A percentile compares a stretch with the other conserved stretches of the same genome.
These are phyloP conservation scores for Aquilaria sinensis DNA, from an alignment of 345 rosid genomes.

Conservation along the genomic window DNA sequence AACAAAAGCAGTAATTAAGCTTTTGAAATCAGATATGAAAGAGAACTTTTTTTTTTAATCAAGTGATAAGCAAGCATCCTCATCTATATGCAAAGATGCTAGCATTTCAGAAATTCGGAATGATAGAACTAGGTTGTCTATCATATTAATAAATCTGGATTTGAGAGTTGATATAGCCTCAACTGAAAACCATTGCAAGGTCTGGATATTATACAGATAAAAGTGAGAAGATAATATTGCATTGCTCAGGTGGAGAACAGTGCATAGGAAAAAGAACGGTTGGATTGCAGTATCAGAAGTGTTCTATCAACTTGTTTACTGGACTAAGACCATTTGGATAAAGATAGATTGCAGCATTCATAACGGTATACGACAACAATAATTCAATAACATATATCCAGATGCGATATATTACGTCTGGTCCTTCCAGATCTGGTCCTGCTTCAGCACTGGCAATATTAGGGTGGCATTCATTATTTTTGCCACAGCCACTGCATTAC, in stretches of 20 bases:
- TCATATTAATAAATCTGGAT: too few relatives aligned
- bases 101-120: too few relatives aligned
- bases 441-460: conserved; percentile 95
- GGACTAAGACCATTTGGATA: too few relatives aligned
- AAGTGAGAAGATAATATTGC: neutral
- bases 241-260: neutral
- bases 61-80: neutral
- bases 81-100: too few relatives aligned
- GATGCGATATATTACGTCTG: conserved; percentile 58
- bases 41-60: neutral
- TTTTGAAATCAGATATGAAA: conserved; percentile 5
- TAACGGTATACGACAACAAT: conserved; percentile 1
- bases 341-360: neutral
- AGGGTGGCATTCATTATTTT: conserved; percentile 98
- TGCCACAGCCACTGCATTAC: conserved; percentile 99
- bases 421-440: conserved; percentile 99
- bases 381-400: neutral
- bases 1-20: neutral
- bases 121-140: too few relatives aligned
- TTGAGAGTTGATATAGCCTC: too few relatives aligned
- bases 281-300: neutral
- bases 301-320: neutral
- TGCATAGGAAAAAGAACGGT: too few relatives aligned
- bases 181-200: too few relatives aligned
- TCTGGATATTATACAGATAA: neutral